Evolutionary conservation across 73 alveolate species (phyloP), one percentile per base, ranked within the genome.

Genomic region (Stentor coeruleus): DNA sequence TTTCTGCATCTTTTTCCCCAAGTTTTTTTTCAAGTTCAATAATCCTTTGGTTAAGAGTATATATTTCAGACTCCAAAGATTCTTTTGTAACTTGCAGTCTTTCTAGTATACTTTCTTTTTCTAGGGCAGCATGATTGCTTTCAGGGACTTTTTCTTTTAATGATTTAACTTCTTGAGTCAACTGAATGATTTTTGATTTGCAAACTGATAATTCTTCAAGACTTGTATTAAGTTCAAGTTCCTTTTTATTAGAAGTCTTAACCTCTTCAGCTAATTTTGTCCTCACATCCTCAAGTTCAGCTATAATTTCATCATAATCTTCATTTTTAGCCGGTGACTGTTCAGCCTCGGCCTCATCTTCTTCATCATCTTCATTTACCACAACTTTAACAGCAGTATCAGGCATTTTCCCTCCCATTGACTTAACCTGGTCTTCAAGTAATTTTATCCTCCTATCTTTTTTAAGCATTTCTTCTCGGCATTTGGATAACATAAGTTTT

Each of bases 141-240:
- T 87, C 74, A 79, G 83, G n/a, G n/a, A n/a, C n/a, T 82, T 89
- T 88, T 41, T 85, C 82, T 84, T 86, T 88, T 39, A 95, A 74
- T 55, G 85, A 87, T 36, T 85, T 83, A 66, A 93, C 72, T 72
- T 95, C 87, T 59, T 92, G 82, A 11, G 93, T 93, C 83, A 88
- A 95, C 76, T 87, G 91, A 28, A 95, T 98, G 40, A 95, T 89
- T 81, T 93, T 98, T 74, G 95, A 97, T 85, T 95, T 91, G 58
- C 90, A 89, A 81, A 84, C 86, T 38, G 86, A 85, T 83, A 93
- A 93, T 79, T 95, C 93, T 40, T 92, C 89, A 80, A 90, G 85
- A 79, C 86, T 59, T 88, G 76, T 91, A 39, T 88, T 57, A 85
- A 85, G 77, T 82, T 89, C 75, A 74, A 90, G 94, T 88, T 92